Evolutionary conservation across 345 rosid genomes (phyloP), one percentile per base, ranked within the genome.

Genomic region (Psidium guajava): DNA sequence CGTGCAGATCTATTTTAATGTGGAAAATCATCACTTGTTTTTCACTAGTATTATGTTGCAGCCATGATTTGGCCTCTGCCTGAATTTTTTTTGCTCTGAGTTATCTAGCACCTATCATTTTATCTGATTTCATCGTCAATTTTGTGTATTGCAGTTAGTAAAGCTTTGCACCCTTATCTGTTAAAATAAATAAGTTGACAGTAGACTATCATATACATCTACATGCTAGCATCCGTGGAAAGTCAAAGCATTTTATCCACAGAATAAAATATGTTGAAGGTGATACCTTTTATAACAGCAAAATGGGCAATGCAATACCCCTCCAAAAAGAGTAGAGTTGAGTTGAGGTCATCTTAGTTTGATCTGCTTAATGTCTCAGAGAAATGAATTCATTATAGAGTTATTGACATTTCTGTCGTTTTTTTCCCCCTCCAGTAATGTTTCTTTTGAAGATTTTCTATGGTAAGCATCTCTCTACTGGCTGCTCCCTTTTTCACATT

Each of bases 401-500:
- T 47, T 64, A 77, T 27, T 69, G 77, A 69, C 77, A 69, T 69
- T 69, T 32, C 24, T 61, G 24, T n/a, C 54, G 24, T 84, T 85
- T 28, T 77, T 84, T 91, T 89, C 69, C 86, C 75, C 83, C 89
- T 87, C 89, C 94, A 97, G 99, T 54, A 91, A 92, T 87, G 94
- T 90, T 54, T 87, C 89, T 56, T 97, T 94, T 90, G 95, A 97
- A 87, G 95, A 92, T 87, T 96, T 96, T 88, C 95, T 96, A 80
- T 96, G 99, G 99, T 96, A 90, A 58, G 91, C 84, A 56, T 84
- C 85, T 82, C 85, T n/a, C 11, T 80, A 80, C 47, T 55, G 57
- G 42, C 54, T 56, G 75, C 51, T 83, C 44, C 42, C 51, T 44
- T 55, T 56, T 50, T 77, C 28, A 10, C 22, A 40, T 42, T 42